These are phyloP conservation scores for Capsella rubella DNA, from an alignment of 441 rosid species.

Conservation along the genomic window DNA sequence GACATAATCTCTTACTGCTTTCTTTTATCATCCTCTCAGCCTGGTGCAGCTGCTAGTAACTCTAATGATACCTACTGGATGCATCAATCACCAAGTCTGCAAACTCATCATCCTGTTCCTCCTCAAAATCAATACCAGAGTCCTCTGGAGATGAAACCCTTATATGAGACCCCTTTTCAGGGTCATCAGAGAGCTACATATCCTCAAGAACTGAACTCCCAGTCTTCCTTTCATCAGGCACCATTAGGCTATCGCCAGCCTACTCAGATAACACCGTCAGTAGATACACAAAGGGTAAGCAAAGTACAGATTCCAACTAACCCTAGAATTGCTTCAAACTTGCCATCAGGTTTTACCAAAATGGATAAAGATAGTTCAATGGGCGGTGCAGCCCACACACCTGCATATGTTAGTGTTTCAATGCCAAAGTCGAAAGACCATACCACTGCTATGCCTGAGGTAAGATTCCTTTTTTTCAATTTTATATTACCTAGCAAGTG, in stretches of 20 bases:
- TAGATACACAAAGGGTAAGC: slow-evolving; percentile 75
- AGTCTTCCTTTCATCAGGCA: slow-evolving; percentile 66
- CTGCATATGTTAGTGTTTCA: slow-evolving; percentile 86
- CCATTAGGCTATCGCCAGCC: slow-evolving; percentile 63
- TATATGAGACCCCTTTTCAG: slow-evolving; percentile 69
- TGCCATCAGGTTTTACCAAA: slow-evolving; percentile 75
- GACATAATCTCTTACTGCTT: slow-evolving; percentile 28
- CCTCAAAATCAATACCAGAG: slow-evolving; percentile 67
- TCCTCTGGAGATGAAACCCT: slow-evolving; percentile 65
- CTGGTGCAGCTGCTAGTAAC: slow-evolving; percentile 58
- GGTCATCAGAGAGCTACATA: slow-evolving; percentile 68
- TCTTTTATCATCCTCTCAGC: slow-evolving; percentile 55
- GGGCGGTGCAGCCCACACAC: slow-evolving; percentile 56
- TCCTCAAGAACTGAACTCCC: slow-evolving; percentile 71
- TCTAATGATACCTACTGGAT: slow-evolving; percentile 82
- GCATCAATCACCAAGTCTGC: slow-evolving; percentile 62
- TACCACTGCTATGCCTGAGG: slow-evolving; percentile 75
- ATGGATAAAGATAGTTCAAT: slow-evolving; percentile 67
- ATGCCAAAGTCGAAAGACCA: slow-evolving; percentile 72
- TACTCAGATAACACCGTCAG: slow-evolving; percentile 54
- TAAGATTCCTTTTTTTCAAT: slow-evolving; percentile 42
- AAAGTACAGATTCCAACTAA: slow-evolving; percentile 95
- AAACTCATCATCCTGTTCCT: slow-evolving; percentile 67
- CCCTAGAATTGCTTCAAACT: slow-evolving; percentile 94
- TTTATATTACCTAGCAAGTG: slow-evolving; percentile 27